Percentiles rank a stretch among this genome's conserved stretches.
Conservation (phyloP, 768 basidiomycete genomes). For the Lentinula sp. region DNA sequence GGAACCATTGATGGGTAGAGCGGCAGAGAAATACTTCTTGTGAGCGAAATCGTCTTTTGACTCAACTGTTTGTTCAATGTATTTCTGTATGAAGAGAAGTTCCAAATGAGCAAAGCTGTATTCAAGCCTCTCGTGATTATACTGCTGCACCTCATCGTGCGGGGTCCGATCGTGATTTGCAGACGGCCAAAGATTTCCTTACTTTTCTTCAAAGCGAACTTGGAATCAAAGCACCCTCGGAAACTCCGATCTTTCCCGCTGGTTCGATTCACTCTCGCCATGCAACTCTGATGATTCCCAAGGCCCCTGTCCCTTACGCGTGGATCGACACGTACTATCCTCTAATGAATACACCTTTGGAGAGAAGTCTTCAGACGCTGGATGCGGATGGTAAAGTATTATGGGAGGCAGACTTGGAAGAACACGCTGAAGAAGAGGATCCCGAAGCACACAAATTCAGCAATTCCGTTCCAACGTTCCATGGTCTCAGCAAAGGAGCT, state of each 20-base stretch:
- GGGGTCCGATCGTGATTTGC: conserved; percentile 48
- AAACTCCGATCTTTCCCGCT: conserved; percentile 46
- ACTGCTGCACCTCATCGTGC: conserved; percentile 56
- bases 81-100: conserved; percentile 30
- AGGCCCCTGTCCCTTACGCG: conserved; percentile 34
- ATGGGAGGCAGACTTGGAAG: conserved; percentile 62
- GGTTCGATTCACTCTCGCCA: conserved; percentile 48
- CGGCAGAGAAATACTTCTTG: conserved; percentile 6
- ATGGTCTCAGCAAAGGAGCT: conserved; percentile 64
- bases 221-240: conserved; percentile 25
- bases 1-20: neutral
- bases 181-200: conserved; percentile 53
- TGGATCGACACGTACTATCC: conserved; percentile 77
- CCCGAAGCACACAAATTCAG: conserved; percentile 52
- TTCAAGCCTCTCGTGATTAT: conserved; percentile 44
- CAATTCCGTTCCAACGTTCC: conserved; percentile 59
- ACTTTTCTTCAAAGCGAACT: conserved; percentile 45
- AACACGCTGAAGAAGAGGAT: conserved; percentile 61
- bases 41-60: neutral
- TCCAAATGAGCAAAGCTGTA: conserved; percentile 43
- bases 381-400: conserved; percentile 39
- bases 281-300: conserved; percentile 44
- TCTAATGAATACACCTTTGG: conserved; percentile 61
- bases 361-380: conserved; percentile 48
- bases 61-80: neutral